These are phyloP conservation scores for Exobasidium cylindrosporum DNA, from an alignment of 1,284 basidiomycete species.

Conservation along the genomic window DNA sequence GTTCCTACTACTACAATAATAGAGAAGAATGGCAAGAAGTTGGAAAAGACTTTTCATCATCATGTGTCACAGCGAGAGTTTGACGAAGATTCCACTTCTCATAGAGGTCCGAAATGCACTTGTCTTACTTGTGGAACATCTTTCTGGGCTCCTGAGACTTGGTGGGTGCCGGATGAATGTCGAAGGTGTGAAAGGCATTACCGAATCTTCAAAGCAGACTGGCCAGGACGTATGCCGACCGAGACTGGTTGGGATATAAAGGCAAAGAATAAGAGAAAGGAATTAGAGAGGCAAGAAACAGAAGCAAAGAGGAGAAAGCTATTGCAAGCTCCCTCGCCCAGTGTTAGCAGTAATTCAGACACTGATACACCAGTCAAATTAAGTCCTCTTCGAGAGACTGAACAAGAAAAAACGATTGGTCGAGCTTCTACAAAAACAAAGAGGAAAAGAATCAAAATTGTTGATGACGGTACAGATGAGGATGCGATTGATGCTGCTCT, in stretches of 20 bases:
- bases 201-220: slow-evolving; percentile 52
- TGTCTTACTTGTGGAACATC: slow-evolving; percentile 48
- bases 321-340: neutral
- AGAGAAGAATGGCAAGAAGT: slow-evolving; percentile 5
- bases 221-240: slow-evolving; percentile 35
- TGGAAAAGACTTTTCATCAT: slow-evolving; percentile 7
- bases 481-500: slow-evolving; percentile 17
- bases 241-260: slow-evolving; percentile 8
- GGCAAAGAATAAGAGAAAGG: slow-evolving; percentile 16
- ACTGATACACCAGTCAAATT: slow-evolving; percentile 24
- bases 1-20: slow-evolving; percentile 8
- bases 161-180: slow-evolving; percentile 54
- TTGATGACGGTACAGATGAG: slow-evolving; percentile 20
- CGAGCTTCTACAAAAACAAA: neutral
- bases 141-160: slow-evolving; percentile 50
- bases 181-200: slow-evolving; percentile 52
- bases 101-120: slow-evolving; percentile 31
- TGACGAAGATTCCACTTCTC: neutral
- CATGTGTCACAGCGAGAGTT: slow-evolving; percentile 16
- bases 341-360: slow-evolving; percentile 3
- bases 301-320: slow-evolving; percentile 4
- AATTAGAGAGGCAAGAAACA: slow-evolving; percentile 4
- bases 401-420: neutral
- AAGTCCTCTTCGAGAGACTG: slow-evolving; percentile 23
- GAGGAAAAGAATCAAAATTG: slow-evolving; percentile 17